These are phyloP conservation scores for Isatis tinctoria DNA, from an alignment of 345 rosid genomes.

Conservation along the genomic window DNA sequence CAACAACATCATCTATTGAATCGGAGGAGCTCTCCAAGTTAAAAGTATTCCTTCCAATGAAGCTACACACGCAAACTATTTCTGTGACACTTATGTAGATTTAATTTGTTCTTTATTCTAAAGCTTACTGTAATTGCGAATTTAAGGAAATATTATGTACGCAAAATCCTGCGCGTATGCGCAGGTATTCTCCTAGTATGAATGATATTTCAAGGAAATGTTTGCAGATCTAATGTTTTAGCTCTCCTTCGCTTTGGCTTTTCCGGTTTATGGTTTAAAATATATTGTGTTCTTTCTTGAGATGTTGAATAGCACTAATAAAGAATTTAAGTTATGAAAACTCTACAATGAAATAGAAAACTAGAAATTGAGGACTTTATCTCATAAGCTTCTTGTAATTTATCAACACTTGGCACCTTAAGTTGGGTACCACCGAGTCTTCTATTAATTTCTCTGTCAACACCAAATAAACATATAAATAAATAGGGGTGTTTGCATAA, in stretches of 20 bases:
- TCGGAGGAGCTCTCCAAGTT: no score
- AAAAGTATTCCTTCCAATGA: no score
- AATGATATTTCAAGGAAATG: neutral
- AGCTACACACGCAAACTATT: no score
- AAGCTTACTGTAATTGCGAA: no score
- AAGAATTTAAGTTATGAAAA: neutral
- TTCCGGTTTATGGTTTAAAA: neutral
- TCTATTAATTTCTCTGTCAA: constrained; percentile 53
- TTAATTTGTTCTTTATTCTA: no score
- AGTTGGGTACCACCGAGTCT: constrained; percentile 64
- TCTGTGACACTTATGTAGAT: no score
- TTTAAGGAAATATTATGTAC: no score
- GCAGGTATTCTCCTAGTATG: no score
- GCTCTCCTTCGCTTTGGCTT: neutral
- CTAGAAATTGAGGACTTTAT: constrained; percentile 25
- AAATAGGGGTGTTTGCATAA: neutral
- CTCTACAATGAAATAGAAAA: neutral
- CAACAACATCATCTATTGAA: no score
- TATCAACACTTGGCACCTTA: constrained; percentile 44
- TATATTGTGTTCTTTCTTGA: neutral
- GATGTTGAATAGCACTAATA: neutral
- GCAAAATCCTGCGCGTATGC: no score
- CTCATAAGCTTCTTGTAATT: constrained; percentile 35
- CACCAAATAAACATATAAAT: neutral
- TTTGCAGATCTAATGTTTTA: neutral